Percentiles rank a stretch among this genome's conserved stretches.
These are phyloP conservation scores for Microthyrium microscopicum DNA, from an alignment of 2,329 filamentous ascomycete genomes.

Conservation along the genomic window DNA sequence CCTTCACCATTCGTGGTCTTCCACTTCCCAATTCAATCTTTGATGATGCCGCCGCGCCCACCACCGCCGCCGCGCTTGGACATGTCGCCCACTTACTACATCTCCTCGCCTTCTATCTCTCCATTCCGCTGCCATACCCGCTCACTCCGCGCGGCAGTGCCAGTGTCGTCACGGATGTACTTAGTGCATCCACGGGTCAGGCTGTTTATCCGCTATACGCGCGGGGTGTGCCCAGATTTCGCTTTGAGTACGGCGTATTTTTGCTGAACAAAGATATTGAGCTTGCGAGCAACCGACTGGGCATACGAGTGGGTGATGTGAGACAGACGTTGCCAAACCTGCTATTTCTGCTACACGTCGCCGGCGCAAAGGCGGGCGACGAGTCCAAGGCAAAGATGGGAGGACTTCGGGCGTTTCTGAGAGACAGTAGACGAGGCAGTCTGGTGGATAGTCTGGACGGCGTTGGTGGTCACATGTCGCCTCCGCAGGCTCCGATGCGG, in stretches of 20 bases:
- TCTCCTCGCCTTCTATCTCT: conserved; percentile 67
- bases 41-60: conserved; percentile 49
- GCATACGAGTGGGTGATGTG: conserved; percentile 71
- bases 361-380: conserved; percentile 58
- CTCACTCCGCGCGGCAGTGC: conserved; percentile 56
- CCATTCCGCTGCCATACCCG: conserved; percentile 64
- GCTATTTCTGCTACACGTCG: conserved; percentile 80
- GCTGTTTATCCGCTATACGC: conserved; percentile 60
- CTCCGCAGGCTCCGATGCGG: no score
- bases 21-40: conserved; percentile 66
- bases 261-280: conserved; percentile 95
- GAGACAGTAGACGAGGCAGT: conserved; percentile 8
- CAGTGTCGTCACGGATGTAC: conserved; percentile 59
- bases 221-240: conserved; percentile 55
- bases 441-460: neutral
- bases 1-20: conserved; percentile 69
- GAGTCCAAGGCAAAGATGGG: conserved; percentile 39
- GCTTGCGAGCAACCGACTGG: conserved; percentile 43
- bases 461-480: no score
- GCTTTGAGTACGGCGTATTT: conserved; percentile 93
- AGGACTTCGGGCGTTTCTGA: conserved; percentile 31
- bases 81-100: conserved; percentile 60
- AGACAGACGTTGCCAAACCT: conserved; percentile 85
- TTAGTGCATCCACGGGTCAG: conserved; percentile 27
- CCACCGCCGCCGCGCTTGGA: conserved; percentile 65